These are phyloP conservation scores for Herpetomonas tarakana DNA, from an alignment of 208 protist genomes.

Conservation along the genomic window DNA sequence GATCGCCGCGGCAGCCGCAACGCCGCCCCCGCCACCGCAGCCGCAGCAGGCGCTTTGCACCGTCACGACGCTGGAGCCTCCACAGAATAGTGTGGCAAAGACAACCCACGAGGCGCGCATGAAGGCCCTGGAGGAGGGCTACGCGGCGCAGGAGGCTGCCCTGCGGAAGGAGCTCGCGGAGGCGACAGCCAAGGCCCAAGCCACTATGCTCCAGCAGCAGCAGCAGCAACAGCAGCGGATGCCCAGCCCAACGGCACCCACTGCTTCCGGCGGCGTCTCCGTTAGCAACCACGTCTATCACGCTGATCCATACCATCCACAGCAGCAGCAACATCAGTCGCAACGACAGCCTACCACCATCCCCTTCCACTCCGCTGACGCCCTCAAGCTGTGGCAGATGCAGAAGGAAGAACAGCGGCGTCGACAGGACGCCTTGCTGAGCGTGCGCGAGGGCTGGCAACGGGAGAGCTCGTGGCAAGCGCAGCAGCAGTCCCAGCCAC, in stretches of 20 bases:
- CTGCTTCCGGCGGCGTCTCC: too few species aligned
- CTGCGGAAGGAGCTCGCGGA: constrained; percentile 21
- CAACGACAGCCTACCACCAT: too few species aligned
- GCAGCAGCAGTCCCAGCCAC: constrained; percentile 12
- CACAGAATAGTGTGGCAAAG: constrained; percentile 9
- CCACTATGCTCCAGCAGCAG: constrained; percentile 22
- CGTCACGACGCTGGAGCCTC: background rate
- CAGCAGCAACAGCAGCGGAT: constrained; percentile 20
- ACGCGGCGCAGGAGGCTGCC: constrained; percentile 25
- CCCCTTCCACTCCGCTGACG: constrained; percentile 31
- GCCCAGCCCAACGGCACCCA: background rate
- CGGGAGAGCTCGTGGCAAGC: constrained; percentile 10
- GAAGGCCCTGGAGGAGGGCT: constrained; percentile 30
- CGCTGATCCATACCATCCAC: too few species aligned
- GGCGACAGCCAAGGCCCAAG: constrained; percentile 23
- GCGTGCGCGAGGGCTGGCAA: constrained; percentile 25
- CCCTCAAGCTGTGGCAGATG: constrained; percentile 24
- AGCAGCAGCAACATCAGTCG: too few species aligned
- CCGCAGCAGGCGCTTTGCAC: background rate
- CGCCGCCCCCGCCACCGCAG: background rate
- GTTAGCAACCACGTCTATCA: too few species aligned
- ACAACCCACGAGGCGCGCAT: constrained; percentile 22
- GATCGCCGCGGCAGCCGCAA: background rate
- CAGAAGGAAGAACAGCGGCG: constrained; percentile 19
- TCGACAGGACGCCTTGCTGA: constrained; percentile 29